Conservation (phyloP, 768 basidiomycete species). For the Boletus speciosus region DNA sequence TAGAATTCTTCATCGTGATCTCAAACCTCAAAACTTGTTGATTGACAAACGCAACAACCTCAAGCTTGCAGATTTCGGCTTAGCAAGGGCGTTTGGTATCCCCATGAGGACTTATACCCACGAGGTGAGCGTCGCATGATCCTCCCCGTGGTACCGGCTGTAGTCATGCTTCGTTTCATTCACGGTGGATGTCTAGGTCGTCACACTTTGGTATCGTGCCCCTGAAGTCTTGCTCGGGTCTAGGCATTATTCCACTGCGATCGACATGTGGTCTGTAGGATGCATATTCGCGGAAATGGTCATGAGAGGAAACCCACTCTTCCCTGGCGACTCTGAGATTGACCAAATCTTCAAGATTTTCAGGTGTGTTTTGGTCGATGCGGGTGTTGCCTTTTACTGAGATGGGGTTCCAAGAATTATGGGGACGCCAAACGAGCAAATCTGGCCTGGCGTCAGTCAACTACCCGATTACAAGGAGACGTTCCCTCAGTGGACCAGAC, state of each 20-base stretch:
- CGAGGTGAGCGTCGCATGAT: slow-evolving; percentile 57
- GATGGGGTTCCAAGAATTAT: slow-evolving; percentile 59
- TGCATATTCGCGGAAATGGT: slow-evolving; percentile 99
- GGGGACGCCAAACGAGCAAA: slow-evolving; percentile 88
- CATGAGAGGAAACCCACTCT: slow-evolving; percentile 84
- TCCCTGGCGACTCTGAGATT: slow-evolving; percentile 99
- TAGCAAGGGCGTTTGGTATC: slow-evolving; percentile 96
- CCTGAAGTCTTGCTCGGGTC: slow-evolving; percentile 96
- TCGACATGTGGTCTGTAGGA: slow-evolving; percentile 99
- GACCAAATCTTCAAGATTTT: slow-evolving; percentile 99
- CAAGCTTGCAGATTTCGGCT: slow-evolving; percentile 94
- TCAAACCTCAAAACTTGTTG: slow-evolving; percentile 94
- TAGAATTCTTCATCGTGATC: slow-evolving; percentile 93
- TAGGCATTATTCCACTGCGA: slow-evolving; percentile 93
- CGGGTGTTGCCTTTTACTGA: not conserved
- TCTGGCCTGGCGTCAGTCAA: slow-evolving; percentile 85
- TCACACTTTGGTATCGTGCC: slow-evolving; percentile 98
- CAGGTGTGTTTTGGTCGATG: slow-evolving; percentile 48
- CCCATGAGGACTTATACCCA: slow-evolving; percentile 99
- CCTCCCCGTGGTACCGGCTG: not conserved
- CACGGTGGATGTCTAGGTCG: slow-evolving; percentile 59
- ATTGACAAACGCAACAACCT: slow-evolving; percentile 88
- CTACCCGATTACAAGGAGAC: slow-evolving; percentile 95
- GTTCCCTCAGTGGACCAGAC: slow-evolving; percentile 91
- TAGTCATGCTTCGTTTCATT: slow-evolving; percentile 5